Evolutionary conservation across 179 eudicot species (phyloP).

Genomic region (Carnegiea gigantea): DNA sequence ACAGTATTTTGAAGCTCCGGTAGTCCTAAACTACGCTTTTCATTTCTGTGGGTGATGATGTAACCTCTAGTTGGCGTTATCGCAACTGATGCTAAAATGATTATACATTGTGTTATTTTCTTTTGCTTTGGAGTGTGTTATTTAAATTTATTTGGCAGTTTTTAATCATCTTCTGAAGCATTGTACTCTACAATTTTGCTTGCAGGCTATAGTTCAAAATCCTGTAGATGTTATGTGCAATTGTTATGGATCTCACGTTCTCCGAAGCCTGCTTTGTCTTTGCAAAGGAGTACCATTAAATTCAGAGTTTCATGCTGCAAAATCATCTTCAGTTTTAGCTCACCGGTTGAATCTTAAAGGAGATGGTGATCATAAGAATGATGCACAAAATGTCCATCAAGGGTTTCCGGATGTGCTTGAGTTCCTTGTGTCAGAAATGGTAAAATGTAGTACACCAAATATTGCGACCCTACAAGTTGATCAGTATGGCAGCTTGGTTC

Average conservation of each 20-base stretch:
- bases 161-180: background rate
- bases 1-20: background rate
- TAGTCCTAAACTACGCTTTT: background rate
- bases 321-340: slow-evolving; percentile 60
- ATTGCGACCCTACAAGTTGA: slow-evolving; percentile 57
- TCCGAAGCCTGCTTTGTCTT: slow-evolving; percentile 84
- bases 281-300: slow-evolving; percentile 79
- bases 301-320: slow-evolving; percentile 62
- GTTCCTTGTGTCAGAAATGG: slow-evolving; percentile 61
- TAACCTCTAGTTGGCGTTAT: slow-evolving; percentile 11
- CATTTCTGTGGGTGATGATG: background rate
- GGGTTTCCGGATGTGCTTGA: slow-evolving; percentile 77
- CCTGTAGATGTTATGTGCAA: slow-evolving; percentile 76
- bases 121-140: background rate
- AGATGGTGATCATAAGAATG: slow-evolving; percentile 33
- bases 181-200: background rate
- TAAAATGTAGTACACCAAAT: slow-evolving; percentile 49
- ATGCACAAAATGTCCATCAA: slow-evolving; percentile 35
- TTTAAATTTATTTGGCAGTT: background rate
- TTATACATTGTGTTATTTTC: background rate
- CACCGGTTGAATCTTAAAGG: slow-evolving; percentile 58
- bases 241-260: slow-evolving; percentile 92
- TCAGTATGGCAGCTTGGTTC: slow-evolving; percentile 82
- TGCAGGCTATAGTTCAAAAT: slow-evolving; percentile 60
- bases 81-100: background rate